Evolutionary conservation across 805 yeast genomes (phyloP).

Genomic region (Spathaspora arborariae): DNA sequence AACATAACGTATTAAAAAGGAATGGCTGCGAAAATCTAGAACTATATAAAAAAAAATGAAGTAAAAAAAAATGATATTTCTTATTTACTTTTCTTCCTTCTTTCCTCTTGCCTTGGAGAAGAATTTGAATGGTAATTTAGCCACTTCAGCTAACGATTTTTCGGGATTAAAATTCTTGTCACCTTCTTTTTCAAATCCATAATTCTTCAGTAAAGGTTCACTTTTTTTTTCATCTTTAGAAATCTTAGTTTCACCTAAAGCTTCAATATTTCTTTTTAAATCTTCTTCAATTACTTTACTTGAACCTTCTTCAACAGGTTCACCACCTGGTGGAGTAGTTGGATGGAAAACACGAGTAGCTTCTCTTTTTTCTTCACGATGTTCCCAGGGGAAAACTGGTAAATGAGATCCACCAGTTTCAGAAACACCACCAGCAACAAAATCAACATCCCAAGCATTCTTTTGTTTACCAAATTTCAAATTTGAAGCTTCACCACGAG

Average conservation of each 20-base stretch:
- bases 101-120: conserved; percentile 16
- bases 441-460: conserved; percentile 21
- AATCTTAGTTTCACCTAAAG: conserved; percentile 6
- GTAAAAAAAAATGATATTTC: background rate
- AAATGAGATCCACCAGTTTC: conserved; percentile 2
- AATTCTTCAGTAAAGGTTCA: conserved; percentile 7
- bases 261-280: conserved; percentile 9
- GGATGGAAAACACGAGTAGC: conserved; percentile 24
- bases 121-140: conserved; percentile 23
- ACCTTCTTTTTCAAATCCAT: conserved; percentile 10
- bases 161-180: conserved; percentile 19
- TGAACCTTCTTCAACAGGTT: conserved; percentile 2
- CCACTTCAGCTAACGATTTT: conserved; percentile 22
- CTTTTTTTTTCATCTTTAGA: conserved; percentile 3
- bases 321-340: conserved; percentile 1
- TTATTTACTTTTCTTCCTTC: conserved; percentile 6
- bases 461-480: conserved; percentile 16
- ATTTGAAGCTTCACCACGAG: conserved; percentile 19
- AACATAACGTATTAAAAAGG: background rate
- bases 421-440: background rate
- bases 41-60: background rate
- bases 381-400: conserved; percentile 30
- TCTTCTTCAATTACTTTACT: conserved; percentile 6
- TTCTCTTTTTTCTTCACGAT: conserved; percentile 14
- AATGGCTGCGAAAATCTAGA: background rate